phyloP scores from a whole-genome alignment of 768 basidiomycete genomes.

The Rhodotorula paludigena region DNA sequence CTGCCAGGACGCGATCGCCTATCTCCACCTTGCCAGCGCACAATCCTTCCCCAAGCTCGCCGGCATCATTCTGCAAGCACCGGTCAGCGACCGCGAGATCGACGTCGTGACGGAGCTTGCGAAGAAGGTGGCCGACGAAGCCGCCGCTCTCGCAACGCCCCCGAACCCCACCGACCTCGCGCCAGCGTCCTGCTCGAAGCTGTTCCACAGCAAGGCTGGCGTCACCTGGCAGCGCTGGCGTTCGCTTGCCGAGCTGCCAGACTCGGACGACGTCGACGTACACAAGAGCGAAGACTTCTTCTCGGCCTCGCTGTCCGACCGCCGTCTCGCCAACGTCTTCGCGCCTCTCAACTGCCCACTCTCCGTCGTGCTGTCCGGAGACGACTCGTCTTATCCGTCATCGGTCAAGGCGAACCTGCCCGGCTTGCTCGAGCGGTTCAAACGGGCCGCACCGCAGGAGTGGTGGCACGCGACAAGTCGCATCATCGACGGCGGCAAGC shows the following conservation, averaged over 20 bases:
- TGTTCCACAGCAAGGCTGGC: neutral
- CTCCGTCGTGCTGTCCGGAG: neutral
- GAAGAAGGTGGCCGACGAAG: neutral
- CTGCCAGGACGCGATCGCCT: constrained; percentile 14
- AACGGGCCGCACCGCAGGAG: neutral
- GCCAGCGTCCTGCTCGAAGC: neutral
- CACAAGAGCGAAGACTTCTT: constrained; percentile 2
- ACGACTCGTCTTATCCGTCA: constrained; percentile 1
- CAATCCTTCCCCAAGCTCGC: neutral
- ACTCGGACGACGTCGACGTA: neutral
- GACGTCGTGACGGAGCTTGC: too few species aligned
- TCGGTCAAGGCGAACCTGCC: neutral
- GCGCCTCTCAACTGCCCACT: neutral
- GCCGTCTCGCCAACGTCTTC: neutral
- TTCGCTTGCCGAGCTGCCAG: neutral
- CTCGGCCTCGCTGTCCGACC: constrained; percentile 4
- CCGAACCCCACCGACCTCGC: neutral
- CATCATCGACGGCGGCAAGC: neutral
- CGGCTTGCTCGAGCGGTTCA: neutral
- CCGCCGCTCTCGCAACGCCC: too few species aligned
- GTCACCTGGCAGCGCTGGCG: neutral
- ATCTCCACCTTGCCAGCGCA: neutral
- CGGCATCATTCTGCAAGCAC: constrained; percentile 9
- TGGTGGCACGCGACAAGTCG: neutral
- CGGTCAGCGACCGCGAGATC: constrained; percentile 6